Conservation (phyloP, 2,329 filamentous ascomycete species). For the Exophiala spinifera region DNA sequence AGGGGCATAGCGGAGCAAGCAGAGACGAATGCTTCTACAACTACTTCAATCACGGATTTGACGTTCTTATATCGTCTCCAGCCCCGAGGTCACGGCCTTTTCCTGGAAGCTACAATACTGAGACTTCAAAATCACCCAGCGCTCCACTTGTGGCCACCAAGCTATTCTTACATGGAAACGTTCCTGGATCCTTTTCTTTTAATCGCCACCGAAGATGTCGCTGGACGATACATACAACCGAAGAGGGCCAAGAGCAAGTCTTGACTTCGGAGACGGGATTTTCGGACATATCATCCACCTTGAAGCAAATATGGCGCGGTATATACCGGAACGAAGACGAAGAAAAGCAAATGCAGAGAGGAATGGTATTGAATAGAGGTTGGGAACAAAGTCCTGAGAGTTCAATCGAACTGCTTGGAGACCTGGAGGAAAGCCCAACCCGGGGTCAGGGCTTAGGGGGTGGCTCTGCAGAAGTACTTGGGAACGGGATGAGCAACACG, state of each 20-base stretch:
- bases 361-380: conserved; percentile 84
- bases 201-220: conserved; percentile 87
- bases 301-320: conserved; percentile 68
- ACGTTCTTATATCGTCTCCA: conserved; percentile 82
- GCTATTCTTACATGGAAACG: conserved; percentile 88
- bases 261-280: conserved; percentile 77
- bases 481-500: conserved; percentile 65
- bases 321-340: conserved; percentile 58
- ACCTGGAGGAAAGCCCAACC: conserved; percentile 71
- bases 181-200: conserved; percentile 94
- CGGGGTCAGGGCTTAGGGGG: conserved; percentile 26
- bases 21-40: conserved; percentile 77
- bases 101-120: conserved; percentile 38
- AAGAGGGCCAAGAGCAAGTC: conserved; percentile 40
- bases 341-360: conserved; percentile 52
- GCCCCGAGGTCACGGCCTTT: conserved; percentile 62
- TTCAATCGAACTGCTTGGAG: conserved; percentile 79
- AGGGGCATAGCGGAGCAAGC: conserved; percentile 57
- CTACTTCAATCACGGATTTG: conserved; percentile 94
- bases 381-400: conserved; percentile 84
- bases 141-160: conserved; percentile 81
- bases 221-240: conserved; percentile 66
- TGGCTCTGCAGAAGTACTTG: conserved; percentile 42
- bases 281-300: conserved; percentile 63
- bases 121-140: conserved; percentile 33